Percentiles rank a stretch among this genome's conserved stretches.
These are phyloP conservation scores for Amaranthus tricolor DNA, from an alignment of 179 eudicot genomes.

Conservation along the genomic window DNA sequence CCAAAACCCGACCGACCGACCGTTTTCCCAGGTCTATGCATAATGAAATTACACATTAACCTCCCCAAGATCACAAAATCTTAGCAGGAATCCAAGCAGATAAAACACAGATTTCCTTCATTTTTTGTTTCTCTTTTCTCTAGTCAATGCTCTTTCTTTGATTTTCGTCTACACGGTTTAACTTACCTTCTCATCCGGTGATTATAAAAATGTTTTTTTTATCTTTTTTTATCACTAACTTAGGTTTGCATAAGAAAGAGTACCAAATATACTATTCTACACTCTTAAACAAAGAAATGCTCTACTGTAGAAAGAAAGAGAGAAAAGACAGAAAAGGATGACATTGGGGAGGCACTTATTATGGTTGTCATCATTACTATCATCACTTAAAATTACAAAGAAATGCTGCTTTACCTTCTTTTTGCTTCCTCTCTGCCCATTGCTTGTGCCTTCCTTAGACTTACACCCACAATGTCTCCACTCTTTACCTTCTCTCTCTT, in stretches of 20 bases:
- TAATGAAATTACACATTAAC: not conserved
- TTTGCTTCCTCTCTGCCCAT: constrained; percentile 1
- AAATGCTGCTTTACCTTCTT: constrained; percentile 18
- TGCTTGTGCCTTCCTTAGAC: constrained; percentile 7
- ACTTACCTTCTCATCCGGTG: not conserved
- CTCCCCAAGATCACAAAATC: constrained; percentile 5
- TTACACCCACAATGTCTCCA: constrained; percentile 27
- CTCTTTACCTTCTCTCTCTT: constrained; percentile 24
- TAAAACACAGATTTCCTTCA: not conserved
- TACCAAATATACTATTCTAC: not conserved
- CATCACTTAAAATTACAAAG: constrained; percentile 31
- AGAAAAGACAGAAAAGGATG: not conserved
- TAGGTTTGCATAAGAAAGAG: not conserved
- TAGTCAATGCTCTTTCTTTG: not conserved
- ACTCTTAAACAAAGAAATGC: not conserved
- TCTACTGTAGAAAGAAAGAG: constrained; percentile 2
- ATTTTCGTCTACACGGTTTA: not conserved
- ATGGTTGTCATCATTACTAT: constrained; percentile 36
- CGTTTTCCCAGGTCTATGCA: no score
- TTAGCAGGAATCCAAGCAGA: constrained; percentile 3
- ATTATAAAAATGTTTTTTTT: no score
- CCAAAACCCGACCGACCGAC: no score
- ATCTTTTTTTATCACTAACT: not conserved
- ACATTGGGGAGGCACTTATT: constrained; percentile 15
- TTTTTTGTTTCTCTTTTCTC: not conserved